phyloP scores from a whole-genome alignment of 495 filamentous ascomycete species.

The Talaromyces nanjingensis region DNA sequence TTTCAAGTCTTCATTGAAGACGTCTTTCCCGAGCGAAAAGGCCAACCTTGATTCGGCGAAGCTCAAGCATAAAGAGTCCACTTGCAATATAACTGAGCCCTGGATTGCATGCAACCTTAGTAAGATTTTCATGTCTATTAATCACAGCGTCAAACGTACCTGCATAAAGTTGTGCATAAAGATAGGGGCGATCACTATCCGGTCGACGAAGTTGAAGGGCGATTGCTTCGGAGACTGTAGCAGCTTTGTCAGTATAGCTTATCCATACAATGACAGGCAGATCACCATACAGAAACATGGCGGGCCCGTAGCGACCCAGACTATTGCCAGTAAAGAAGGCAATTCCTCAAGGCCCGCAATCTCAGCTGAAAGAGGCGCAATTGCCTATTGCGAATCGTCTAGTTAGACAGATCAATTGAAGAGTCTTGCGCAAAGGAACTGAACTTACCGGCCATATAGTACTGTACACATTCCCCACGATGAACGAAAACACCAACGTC shows the following conservation, averaged over 20 bases:
- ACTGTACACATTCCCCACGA: not conserved
- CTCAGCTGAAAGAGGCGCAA: not conserved
- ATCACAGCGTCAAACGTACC: too few relatives aligned
- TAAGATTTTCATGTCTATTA: not conserved
- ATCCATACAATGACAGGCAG: too few relatives aligned
- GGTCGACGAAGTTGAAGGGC: not conserved
- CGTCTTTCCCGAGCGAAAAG: not conserved
- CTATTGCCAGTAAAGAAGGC: not conserved
- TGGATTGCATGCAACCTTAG: not conserved
- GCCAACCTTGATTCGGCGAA: not conserved
- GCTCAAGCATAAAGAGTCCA: not conserved
- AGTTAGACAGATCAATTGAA: not conserved
- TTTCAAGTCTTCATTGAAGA: not conserved
- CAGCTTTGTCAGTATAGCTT: too few relatives aligned
- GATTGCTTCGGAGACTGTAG: not conserved
- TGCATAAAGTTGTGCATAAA: not conserved
- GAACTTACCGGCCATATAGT: not conserved
- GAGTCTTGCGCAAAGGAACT: not conserved
- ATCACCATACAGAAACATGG: not conserved
- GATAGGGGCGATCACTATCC: not conserved
- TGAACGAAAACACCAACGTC: not conserved
- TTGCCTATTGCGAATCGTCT: not conserved
- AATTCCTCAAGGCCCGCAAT: not conserved
- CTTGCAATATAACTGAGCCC: not conserved
- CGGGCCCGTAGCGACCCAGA: not conserved